Percentiles rank a stretch among this genome's conserved stretches.
Conservation (phyloP, 495 filamentous ascomycete genomes). For the Talaromyces trachyspermus region DNA sequence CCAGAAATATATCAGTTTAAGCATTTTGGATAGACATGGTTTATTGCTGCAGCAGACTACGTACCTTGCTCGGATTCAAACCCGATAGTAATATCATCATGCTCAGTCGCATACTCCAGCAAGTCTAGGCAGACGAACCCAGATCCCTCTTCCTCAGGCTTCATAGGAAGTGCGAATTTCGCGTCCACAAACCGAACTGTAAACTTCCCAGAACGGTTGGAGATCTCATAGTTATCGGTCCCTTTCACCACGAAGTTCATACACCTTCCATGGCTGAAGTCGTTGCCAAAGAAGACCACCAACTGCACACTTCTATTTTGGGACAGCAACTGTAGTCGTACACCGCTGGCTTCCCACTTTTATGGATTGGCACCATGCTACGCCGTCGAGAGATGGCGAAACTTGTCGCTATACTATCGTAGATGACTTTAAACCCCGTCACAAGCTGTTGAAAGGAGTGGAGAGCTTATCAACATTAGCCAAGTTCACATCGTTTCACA, state of each 20-base stretch:
- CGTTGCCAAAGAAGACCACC: constrained; percentile 67
- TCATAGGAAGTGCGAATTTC: constrained; percentile 76
- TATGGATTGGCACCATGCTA: constrained; percentile 83
- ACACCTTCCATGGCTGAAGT: constrained; percentile 73
- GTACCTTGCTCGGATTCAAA: constrained; percentile 75
- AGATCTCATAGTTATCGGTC: constrained; percentile 71
- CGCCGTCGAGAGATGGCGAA: constrained; percentile 79
- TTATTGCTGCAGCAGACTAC: constrained; percentile 31
- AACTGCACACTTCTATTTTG: constrained; percentile 67
- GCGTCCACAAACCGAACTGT: constrained; percentile 73
- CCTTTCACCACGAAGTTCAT: constrained; percentile 81
- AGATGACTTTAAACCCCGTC: constrained; percentile 69
- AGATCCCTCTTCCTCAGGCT: constrained; percentile 48
- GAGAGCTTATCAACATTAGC: constrained; percentile 47
- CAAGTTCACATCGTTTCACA: constrained; percentile 28
- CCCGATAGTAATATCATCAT: constrained; percentile 78
- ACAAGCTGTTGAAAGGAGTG: constrained; percentile 70
- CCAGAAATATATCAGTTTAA: not conserved
- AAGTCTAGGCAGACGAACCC: constrained; percentile 75
- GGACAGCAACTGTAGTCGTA: constrained; percentile 70
- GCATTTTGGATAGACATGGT: not conserved
- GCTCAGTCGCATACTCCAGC: constrained; percentile 80
- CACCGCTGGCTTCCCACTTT: constrained; percentile 76
- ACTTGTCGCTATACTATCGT: constrained; percentile 61
- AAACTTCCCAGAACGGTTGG: constrained; percentile 57